Base-by-base conservation (phyloP, 345 rosid genomes). In the Lumnitzera racemosa region DNA sequence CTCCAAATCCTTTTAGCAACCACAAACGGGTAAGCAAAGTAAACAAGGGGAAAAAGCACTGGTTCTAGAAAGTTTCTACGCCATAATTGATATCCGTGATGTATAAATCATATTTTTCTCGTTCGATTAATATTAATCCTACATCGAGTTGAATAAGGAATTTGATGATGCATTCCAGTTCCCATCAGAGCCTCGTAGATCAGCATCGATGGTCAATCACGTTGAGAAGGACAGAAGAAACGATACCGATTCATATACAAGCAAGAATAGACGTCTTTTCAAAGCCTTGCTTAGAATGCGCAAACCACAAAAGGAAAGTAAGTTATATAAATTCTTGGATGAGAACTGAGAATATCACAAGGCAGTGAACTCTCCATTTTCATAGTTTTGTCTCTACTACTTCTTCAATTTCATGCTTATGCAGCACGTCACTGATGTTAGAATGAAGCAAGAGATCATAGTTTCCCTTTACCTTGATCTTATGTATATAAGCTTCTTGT, bases 221-320 rank as follows among this genome's bases (percentile, higher is more conserved):
- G 58, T 58, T 46, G 80, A 56, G 48, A 76, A 79, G 75, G 70
- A 71, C 49, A 63, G 66, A 53, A 36, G 41, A 55, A 59, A 66
- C 17, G 87, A 81, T 7, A 57, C 63, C 14, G 79, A 78, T 17
- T 59, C 64, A 23, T 57, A 67, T 69, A 74, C 82, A 46, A 68
- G 81, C 74, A 80, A 76, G 72, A 80, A 74, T 77, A 80, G 80
- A 65, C 79, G 76, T 47, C 78, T 81, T 54, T 56, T 88, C 43
- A 84, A 81, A 78, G 91, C 94, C 51, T 62, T 86, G 78, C 83
- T 84, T 55, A 78, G 94, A 81, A 66, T 84, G 78, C 70, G 80
- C 67, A 86, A 75, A 73, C 58, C 85, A 16, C 81, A 65, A 70
- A 76, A 70, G 65, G 77, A 80, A 43, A 61, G 47, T 56, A 24